Evolutionary conservation across 2,329 filamentous ascomycete species (phyloP).

Genomic region (Xylariaceae sp.): DNA sequence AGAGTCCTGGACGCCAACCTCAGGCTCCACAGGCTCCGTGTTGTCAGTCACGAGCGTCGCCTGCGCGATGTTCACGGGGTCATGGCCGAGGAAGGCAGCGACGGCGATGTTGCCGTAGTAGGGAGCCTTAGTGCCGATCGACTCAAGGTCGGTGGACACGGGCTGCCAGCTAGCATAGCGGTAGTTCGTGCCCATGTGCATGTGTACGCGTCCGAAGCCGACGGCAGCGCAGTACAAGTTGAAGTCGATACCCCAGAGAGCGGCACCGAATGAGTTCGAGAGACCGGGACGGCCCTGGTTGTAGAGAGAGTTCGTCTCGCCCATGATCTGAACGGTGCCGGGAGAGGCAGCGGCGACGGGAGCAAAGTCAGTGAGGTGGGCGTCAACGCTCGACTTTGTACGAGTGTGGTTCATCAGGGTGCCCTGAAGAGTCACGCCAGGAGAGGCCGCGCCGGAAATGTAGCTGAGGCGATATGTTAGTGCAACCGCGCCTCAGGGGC

Average conservation of each 20-base stretch:
- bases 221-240: constrained; percentile 52
- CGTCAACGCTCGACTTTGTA: constrained; percentile 44
- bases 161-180: constrained; percentile 59
- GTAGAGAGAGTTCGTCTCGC: constrained; percentile 59
- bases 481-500: not conserved
- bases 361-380: constrained; percentile 44
- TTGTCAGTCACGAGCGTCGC: constrained; percentile 29
- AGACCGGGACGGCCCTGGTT: constrained; percentile 56
- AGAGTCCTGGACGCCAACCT: constrained; percentile 39
- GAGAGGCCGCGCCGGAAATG: constrained; percentile 54
- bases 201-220: constrained; percentile 53
- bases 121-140: constrained; percentile 54
- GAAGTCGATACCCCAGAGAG: constrained; percentile 61
- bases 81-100: constrained; percentile 49
- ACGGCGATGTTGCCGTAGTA: constrained; percentile 60
- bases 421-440: constrained; percentile 55
- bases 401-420: constrained; percentile 60
- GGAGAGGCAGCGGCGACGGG: constrained; percentile 33
- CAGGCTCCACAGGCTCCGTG: not conserved
- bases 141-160: constrained; percentile 43
- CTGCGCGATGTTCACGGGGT: constrained; percentile 42
- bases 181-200: constrained; percentile 61
- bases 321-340: constrained; percentile 51
- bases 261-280: constrained; percentile 60
- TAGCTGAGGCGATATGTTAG: constrained; percentile 41